Conservation (phyloP, 1,139 yeast species). For the Lodderomyces jiufengensis region DNA sequence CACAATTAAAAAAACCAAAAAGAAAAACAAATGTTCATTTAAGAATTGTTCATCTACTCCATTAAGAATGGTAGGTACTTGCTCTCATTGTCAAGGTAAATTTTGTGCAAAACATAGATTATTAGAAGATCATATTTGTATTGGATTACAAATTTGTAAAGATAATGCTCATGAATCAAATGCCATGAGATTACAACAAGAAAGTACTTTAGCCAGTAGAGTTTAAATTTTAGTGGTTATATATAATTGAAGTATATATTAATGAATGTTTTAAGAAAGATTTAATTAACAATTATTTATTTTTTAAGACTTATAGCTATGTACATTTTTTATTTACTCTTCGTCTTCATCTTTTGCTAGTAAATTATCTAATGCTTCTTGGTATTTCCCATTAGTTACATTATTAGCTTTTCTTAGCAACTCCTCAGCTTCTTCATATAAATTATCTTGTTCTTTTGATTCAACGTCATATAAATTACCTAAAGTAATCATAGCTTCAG, state of each 20-base stretch:
- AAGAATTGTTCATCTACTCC: slow-evolving; percentile 62
- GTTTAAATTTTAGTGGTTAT: slow-evolving; percentile 17
- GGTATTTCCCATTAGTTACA: slow-evolving; percentile 71
- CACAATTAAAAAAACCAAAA: slow-evolving; percentile 37
- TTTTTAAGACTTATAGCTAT: too few relatives aligned
- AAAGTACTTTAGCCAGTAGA: slow-evolving; percentile 35
- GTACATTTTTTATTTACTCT: not conserved
- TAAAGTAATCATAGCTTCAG: slow-evolving; percentile 77
- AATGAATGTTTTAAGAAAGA: not conserved
- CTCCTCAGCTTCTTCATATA: slow-evolving; percentile 65
- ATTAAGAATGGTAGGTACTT: slow-evolving; percentile 82
- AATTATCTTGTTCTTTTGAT: slow-evolving; percentile 58
- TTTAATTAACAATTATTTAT: too few relatives aligned
- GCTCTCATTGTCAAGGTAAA: slow-evolving; percentile 81
- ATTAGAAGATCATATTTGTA: slow-evolving; percentile 79
- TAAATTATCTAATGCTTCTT: slow-evolving; percentile 49
- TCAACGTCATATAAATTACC: slow-evolving; percentile 72
- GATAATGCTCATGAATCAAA: slow-evolving; percentile 62
- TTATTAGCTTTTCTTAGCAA: slow-evolving; percentile 63
- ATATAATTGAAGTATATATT: too few relatives aligned
- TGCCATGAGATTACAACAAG: slow-evolving; percentile 40
- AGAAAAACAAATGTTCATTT: slow-evolving; percentile 64
- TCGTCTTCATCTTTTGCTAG: not conserved
- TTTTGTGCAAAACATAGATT: slow-evolving; percentile 86
- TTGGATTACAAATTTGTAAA: slow-evolving; percentile 75